Evolutionary conservation across 2,329 filamentous ascomycete genomes (phyloP).

Genomic region (Penicillium sclerotiorum): DNA sequence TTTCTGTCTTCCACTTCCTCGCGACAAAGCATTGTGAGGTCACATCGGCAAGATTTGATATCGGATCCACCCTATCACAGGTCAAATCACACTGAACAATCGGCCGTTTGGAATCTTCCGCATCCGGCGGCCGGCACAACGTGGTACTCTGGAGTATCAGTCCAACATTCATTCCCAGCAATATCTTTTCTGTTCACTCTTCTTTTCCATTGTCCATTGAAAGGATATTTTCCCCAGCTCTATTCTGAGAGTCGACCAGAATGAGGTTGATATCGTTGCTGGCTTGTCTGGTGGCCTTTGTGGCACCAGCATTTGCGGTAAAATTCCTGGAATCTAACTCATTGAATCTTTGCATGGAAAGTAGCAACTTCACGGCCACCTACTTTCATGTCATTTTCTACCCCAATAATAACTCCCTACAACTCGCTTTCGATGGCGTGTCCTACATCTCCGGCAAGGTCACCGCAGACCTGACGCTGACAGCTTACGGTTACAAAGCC

Average conservation of each 20-base stretch:
- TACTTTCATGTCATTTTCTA: conserved; percentile 78
- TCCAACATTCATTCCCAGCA: conserved; percentile 17
- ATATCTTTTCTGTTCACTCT: conserved; percentile 14
- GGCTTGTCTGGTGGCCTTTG: conserved; percentile 41
- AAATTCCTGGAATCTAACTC: conserved; percentile 78
- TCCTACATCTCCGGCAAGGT: conserved; percentile 84
- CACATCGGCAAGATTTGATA: conserved; percentile 2
- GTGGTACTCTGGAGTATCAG: conserved; percentile 37
- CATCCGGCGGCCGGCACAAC: conserved; percentile 39
- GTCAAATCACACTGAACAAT: conserved; percentile 11
- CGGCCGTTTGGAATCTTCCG: conserved; percentile 30
- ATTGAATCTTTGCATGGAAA: conserved; percentile 79
- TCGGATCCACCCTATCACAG: conserved; percentile 3
- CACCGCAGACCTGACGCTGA: conserved; percentile 72
- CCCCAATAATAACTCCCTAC: conserved; percentile 68
- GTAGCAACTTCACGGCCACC: conserved; percentile 83
- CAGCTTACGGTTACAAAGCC: conserved; percentile 80
- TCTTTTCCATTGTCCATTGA: conserved; percentile 6
- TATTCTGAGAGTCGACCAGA: conserved; percentile 18
- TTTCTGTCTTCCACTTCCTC: not conserved
- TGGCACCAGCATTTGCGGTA: conserved; percentile 59
- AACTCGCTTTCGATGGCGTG: conserved; percentile 75
- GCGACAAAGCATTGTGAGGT: conserved; percentile 3
- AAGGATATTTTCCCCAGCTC: too few species aligned
- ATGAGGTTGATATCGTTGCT: conserved; percentile 40